phyloP scores from a whole-genome alignment of 441 rosid species.

The Erodium moschatum region DNA sequence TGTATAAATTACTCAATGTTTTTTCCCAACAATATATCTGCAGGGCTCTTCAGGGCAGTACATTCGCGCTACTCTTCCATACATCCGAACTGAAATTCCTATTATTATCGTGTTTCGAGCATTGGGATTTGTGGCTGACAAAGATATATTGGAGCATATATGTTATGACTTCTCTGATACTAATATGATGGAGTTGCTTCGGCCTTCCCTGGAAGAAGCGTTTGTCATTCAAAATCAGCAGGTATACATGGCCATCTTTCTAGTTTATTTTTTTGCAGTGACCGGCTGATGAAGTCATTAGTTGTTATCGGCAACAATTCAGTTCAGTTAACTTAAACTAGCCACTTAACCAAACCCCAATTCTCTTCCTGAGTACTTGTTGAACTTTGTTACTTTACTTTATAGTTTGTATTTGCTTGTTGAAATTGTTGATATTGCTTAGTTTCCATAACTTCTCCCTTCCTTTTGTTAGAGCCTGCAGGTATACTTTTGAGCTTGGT shows the following conservation, averaged over 20 bases:
- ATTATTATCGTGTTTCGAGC: conserved; percentile 95
- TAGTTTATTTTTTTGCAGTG: too few relatives aligned
- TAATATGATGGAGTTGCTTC: conserved; percentile 95
- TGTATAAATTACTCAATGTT: neutral
- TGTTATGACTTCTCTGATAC: conserved; percentile 84
- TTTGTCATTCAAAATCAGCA: conserved; percentile 93
- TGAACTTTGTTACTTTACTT: neutral
- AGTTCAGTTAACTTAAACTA: neutral
- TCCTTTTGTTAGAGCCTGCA: neutral
- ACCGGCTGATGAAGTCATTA: too few relatives aligned
- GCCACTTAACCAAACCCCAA: neutral
- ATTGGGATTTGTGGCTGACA: conserved; percentile 90
- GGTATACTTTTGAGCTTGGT: too few relatives aligned
- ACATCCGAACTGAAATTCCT: conserved; percentile 88
- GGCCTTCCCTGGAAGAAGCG: conserved; percentile 95
- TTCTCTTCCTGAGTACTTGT: neutral
- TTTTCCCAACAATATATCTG: conserved; percentile 23
- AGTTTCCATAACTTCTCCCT: neutral
- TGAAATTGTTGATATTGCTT: neutral
- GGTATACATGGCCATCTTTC: conserved; percentile 32
- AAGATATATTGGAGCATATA: conserved; percentile 84
- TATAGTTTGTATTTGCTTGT: too few relatives aligned
- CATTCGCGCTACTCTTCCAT: conserved; percentile 89
- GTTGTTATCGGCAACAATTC: neutral
- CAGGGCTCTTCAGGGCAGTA: conserved; percentile 94